Conservation (phyloP, 768 basidiomycete species). For the Fomitopsis pulvina region DNA sequence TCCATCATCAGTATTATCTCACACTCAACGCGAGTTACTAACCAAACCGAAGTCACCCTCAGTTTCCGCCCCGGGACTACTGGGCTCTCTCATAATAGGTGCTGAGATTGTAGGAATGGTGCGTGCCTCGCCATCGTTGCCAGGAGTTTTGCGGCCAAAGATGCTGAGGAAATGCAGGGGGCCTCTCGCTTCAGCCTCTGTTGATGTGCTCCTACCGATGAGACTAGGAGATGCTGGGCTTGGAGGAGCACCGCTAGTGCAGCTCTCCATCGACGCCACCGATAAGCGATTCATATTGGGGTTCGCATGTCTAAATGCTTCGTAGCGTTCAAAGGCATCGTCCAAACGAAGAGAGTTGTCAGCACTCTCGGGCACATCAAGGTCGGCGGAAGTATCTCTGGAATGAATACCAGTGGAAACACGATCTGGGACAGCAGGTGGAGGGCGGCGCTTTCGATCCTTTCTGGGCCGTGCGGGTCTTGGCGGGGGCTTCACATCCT, state of each 20-base stretch:
- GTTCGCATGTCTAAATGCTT: conserved; percentile 63
- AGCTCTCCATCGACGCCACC: conserved; percentile 50
- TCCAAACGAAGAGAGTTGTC: conserved; percentile 37
- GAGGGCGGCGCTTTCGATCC: conserved; percentile 36
- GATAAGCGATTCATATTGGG: conserved; percentile 48
- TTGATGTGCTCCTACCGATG: conserved; percentile 13
- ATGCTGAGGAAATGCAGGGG: conserved; percentile 53
- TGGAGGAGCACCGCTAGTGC: conserved; percentile 19
- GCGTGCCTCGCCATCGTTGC: conserved; percentile 37
- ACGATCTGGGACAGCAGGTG: conserved; percentile 43
- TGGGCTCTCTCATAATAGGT: conserved; percentile 34
- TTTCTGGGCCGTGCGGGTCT: conserved; percentile 28
- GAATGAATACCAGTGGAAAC: conserved; percentile 20
- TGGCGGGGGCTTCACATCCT: conserved; percentile 47
- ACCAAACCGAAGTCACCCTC: conserved; percentile 70
- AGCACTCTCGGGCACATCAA: conserved; percentile 27
- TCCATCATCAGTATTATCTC: conserved; percentile 1
- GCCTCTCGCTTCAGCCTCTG: conserved; percentile 29
- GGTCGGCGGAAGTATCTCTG: conserved; percentile 43
- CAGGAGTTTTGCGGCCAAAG: conserved; percentile 55
- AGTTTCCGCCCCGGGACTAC: conserved; percentile 27
- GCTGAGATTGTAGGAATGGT: conserved; percentile 57
- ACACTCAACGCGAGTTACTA: conserved; percentile 17
- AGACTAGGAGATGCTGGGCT: conserved; percentile 12
- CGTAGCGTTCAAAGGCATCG: conserved; percentile 88